Base-by-base conservation (phyloP, 768 basidiomycete species). In the Cubamyces lactineus region DNA sequence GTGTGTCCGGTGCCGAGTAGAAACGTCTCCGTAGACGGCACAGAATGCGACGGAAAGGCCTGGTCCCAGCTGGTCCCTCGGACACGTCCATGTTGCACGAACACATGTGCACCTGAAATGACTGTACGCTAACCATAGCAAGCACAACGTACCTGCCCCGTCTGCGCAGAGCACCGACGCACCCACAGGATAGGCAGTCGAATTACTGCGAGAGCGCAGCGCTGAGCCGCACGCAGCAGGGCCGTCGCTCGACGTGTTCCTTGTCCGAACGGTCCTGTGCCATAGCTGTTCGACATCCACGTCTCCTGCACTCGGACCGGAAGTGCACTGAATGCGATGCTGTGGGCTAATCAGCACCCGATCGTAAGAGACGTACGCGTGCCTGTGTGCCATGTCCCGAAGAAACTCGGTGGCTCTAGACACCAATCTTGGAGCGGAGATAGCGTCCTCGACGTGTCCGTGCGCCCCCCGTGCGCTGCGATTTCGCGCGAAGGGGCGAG, bases 311-410 rank as follows among this genome's bases (percentile, higher is more conserved):
- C 6, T 40, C 42, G 48, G 57, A n/a, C 26, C 57, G 49, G 50
- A 17, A 11, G 34, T 34, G 34, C 9, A 11, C 2, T 11, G n/a
- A 7, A 4, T 11, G 16, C 7, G 57, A 49, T 12, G 41, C 40
- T 38, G 57, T 51, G 26, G 26, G 49, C 40, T 19, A 26, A 28
- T 34, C 26, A 59, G 57, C 42, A 26, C 30, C 49, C 49, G 49
- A 43, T 30, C 49, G 57, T 19, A 34, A 50, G 34, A 34, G 34
- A 6, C 34, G 34, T 26, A 5, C 16, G n/a, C 12, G 57, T 59
- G 26, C 57, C 57, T 59, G 41, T 34, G 49, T 50, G 24, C n/a
- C 11, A 23, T 46, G 21, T n/a, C 30, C 55, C 49, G 26, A 30
- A 49, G 21, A 40, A 4, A 6, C 47, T 16, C 9, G 57, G 42